Evolutionary conservation across 225 moss, liverwort and hornwort genomes (phyloP), one percentile per base, ranked within the genome.

Genomic region (Polytrichum commune): DNA sequence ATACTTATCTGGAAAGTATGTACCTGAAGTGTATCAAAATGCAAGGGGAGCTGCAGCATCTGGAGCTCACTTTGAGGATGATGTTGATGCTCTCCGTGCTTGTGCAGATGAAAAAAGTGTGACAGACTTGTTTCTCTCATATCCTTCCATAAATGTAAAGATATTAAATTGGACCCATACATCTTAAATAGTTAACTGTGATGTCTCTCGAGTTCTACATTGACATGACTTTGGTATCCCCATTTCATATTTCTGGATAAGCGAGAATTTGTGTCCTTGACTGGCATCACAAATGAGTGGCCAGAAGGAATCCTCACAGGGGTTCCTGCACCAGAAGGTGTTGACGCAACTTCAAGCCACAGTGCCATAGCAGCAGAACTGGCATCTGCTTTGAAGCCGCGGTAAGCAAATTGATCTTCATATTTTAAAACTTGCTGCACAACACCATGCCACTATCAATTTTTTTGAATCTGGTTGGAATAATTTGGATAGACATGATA

Each of bases 21-120:
- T 75, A 72, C 72, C 91, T 8, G 80, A 87, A 28, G 78, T 98
- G 55, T 98, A 90, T 78, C 81, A 89, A 55, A 89, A 89, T 80
- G 89, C 95, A 3, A 98, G 82, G 67, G 93, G 82, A 61, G 95
- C 95, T 7, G 88, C 84, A 74, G 85, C 91, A 67, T 90, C 89
- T 74, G 98, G 98, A 84, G 98, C 95, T 60, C 86, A 91, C 72
- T 91, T 90, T 66, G 98, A 98, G 83, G 98, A 98, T 71, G 98
- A 98, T 70, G 95, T 98, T 60, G 98, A 98, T 84, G 90, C 91
- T 13, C 75, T 98, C 23, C 98, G 98, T 54, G 98, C 98, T 35
- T 83, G 87, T 82, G 93, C 95, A 72, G 95, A 95, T 69, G 98
- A 98, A 27, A 90, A 89, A 69, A 88, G 76, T 57, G 89, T 91